A percentile compares a stretch with the other conserved stretches of the same genome.
These are phyloP conservation scores for Plasmodium chabaudi DNA, from an alignment of 169 alveolate genomes.

Conservation along the genomic window DNA sequence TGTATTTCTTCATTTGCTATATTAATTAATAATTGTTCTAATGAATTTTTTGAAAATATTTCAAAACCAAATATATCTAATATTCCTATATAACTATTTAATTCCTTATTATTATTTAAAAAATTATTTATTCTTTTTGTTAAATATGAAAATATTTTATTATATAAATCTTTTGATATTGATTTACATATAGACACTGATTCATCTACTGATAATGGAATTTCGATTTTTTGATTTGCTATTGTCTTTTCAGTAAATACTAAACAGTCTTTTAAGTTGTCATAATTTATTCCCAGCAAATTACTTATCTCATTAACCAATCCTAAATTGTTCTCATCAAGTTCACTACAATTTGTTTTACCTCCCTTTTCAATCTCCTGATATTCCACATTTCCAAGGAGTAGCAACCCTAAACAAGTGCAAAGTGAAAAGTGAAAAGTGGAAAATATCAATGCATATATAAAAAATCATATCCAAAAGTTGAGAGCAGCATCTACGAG, in stretches of 20 bases:
- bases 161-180: constrained; percentile 87
- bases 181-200: constrained; percentile 83
- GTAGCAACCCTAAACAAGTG: constrained; percentile 80
- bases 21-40: constrained; percentile 98
- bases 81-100: constrained; percentile 93
- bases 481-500: too few relatives aligned
- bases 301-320: constrained; percentile 68
- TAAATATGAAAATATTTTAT: constrained; percentile 83
- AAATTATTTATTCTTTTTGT: constrained; percentile 85
- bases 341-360: constrained; percentile 78
- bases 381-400: constrained; percentile 86
- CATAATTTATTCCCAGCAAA: constrained; percentile 79
- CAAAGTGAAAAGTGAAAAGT: not conserved
- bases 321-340: constrained; percentile 67
- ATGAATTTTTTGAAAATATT: constrained; percentile 95
- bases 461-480: not conserved
- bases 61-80: constrained; percentile 99
- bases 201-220: constrained; percentile 79
- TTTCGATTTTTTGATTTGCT: constrained; percentile 81
- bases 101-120: constrained; percentile 82
- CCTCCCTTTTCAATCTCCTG: constrained; percentile 80
- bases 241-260: constrained; percentile 80
- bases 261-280: constrained; percentile 62
- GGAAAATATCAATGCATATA: not conserved
- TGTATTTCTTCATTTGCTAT: constrained; percentile 95